A percentile compares a stretch with the other conserved stretches of the same genome.
These are phyloP conservation scores for Amanita subjunquillea DNA, from an alignment of 768 basidiomycete genomes.

Conservation along the genomic window DNA sequence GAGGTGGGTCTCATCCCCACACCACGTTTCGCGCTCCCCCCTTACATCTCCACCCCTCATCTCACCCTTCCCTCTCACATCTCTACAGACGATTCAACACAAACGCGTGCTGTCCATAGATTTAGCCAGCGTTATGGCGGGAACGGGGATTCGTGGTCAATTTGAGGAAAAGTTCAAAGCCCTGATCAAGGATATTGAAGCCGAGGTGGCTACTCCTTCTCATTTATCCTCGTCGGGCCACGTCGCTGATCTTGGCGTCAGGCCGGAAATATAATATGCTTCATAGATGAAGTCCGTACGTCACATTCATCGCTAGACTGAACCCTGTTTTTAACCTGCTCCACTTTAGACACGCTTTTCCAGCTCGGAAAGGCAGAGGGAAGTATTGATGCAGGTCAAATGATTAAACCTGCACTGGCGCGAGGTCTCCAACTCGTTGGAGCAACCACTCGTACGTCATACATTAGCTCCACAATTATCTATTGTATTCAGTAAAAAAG, in stretches of 20 bases:
- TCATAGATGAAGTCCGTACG: conserved; percentile 91
- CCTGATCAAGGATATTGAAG: conserved; percentile 83
- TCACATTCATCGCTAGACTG: conserved; percentile 10
- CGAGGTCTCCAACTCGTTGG: conserved; percentile 83
- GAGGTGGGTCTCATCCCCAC: conserved; percentile 43
- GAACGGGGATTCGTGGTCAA: conserved; percentile 85
- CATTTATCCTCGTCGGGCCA: conserved; percentile 5
- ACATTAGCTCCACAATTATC: background rate
- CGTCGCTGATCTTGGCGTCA: conserved; percentile 10
- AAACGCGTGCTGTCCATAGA: conserved; percentile 88
- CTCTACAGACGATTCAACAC: conserved; percentile 50
- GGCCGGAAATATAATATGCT: conserved; percentile 78
- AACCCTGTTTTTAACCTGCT: background rate
- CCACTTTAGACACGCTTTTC: conserved; percentile 55
- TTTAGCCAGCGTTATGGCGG: conserved; percentile 75
- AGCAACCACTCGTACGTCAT: conserved; percentile 70
- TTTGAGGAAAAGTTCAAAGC: conserved; percentile 94
- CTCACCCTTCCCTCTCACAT: background rate
- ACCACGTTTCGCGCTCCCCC: background rate
- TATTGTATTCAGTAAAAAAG: conserved; percentile 17
- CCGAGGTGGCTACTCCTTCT: conserved; percentile 38
- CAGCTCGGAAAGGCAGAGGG: conserved; percentile 89
- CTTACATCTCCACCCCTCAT: background rate
- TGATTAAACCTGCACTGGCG: conserved; percentile 89
- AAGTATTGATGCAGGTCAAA: conserved; percentile 84